Evolutionary conservation across 805 yeast species (phyloP), one percentile per base, ranked within the genome.

Genomic region (Ogataea naganishii): DNA sequence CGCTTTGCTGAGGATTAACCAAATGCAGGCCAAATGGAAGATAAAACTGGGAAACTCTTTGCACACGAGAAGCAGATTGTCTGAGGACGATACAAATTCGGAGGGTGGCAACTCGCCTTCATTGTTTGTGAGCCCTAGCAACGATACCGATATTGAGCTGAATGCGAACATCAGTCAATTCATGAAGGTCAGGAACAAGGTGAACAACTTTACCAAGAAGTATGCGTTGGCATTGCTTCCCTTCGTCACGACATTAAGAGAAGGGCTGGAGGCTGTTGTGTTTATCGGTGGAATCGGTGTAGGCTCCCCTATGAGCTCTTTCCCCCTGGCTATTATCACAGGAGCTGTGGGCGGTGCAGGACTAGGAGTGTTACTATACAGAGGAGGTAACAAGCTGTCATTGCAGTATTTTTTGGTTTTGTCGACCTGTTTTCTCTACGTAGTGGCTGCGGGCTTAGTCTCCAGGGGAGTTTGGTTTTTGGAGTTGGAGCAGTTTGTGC

Each of bases 381-480:
- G 66, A 31, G 80, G 83, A n/a, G 92, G 95, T 7, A 79, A 79
- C 44, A 75, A 81, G 16, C 58, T 82, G 38, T 79, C 92, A 0
- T 58, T 86, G 36, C 85, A 78, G 49, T 69, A 75, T 40, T 85
- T 88, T 48, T 52, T 86, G 31, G 73, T 83, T 16, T 62, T 66
- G 3, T 78, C 89, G 11, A 80, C 95, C 0, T 79, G 92, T 44
- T 78, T 86, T 52, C 59, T 86, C 22, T 86, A 86, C 49, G 49
- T 84, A 22, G 86, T 86, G 18, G 83, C 94, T 4, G 88, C 94
- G 0, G 96, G 96, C 0, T 61, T 86, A 29, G 69, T 84, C 48
- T 78, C 92, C 7, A 72, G 83, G 34, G 95, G 95, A 12, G 79
- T 86, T 3, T 86, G 96, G 96, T 84, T 80, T 48, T 66, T 82